These are phyloP conservation scores for Favolaschia claudopus DNA, from an alignment of 768 basidiomycete genomes.

Conservation along the genomic window DNA sequence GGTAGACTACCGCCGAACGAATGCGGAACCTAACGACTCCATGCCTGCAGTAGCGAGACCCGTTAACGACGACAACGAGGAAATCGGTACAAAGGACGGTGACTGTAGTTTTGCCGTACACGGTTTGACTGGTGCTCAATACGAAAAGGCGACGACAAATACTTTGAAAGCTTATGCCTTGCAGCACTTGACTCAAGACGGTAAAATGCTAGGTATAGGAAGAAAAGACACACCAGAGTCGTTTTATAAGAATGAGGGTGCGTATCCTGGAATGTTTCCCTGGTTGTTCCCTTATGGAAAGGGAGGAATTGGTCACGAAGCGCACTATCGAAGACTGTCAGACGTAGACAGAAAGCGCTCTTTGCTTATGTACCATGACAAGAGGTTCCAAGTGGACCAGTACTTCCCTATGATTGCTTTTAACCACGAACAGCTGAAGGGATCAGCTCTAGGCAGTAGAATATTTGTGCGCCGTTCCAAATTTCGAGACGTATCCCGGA, in stretches of 20 bases:
- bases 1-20: constrained; percentile 9
- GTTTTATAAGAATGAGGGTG: constrained; percentile 37
- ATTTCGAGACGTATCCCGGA: constrained; percentile 33
- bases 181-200: constrained; percentile 21
- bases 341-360: constrained; percentile 29
- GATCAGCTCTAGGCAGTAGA: constrained; percentile 34
- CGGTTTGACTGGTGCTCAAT: constrained; percentile 37
- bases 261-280: constrained; percentile 47
- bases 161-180: constrained; percentile 31
- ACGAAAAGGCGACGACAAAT: constrained; percentile 12
- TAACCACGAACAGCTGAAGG: constrained; percentile 47
- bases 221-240: constrained; percentile 25
- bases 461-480: constrained; percentile 32
- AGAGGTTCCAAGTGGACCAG: constrained; percentile 33
- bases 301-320: constrained; percentile 36
- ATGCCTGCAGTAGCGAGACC: too few relatives aligned
- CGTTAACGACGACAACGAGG: constrained; percentile 10
- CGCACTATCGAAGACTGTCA: constrained; percentile 6
- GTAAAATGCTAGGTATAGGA: constrained; percentile 29
- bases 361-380: constrained; percentile 40
- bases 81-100: constrained; percentile 32
- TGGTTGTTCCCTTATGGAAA: constrained; percentile 48
- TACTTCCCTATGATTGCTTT: constrained; percentile 44
- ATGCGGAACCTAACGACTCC: constrained; percentile 8
- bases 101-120: constrained; percentile 46